Percentiles rank a stretch among this genome's conserved stretches.
Conservation (phyloP, 495 filamentous ascomycete genomes). For the Neurospora intermedia region DNA sequence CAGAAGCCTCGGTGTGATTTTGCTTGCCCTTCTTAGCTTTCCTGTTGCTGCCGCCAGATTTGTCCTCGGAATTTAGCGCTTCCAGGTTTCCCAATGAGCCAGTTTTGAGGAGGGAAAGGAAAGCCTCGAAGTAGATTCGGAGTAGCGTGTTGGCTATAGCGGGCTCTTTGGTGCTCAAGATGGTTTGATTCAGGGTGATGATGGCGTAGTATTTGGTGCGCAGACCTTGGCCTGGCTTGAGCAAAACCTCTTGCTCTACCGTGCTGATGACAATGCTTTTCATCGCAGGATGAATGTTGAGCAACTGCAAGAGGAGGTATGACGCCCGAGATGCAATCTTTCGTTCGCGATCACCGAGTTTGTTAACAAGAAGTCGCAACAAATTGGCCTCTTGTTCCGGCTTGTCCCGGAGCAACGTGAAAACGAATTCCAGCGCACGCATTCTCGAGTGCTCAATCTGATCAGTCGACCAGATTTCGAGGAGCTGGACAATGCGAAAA, state of each 20-base stretch:
- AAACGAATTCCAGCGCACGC: slow-evolving; percentile 78
- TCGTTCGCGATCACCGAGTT: slow-evolving; percentile 84
- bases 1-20: slow-evolving; percentile 7
- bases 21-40: slow-evolving; percentile 12
- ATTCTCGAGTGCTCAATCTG: slow-evolving; percentile 85
- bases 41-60: slow-evolving; percentile 3
- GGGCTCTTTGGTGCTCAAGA: slow-evolving; percentile 73
- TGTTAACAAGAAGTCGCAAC: slow-evolving; percentile 83
- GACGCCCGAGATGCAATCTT: slow-evolving; percentile 91
- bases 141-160: slow-evolving; percentile 71
- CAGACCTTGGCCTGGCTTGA: slow-evolving; percentile 72
- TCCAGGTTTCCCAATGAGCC: slow-evolving; percentile 20
- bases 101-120: slow-evolving; percentile 63
- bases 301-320: slow-evolving; percentile 80
- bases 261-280: slow-evolving; percentile 72
- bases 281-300: slow-evolving; percentile 84
- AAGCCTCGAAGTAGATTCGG: slow-evolving; percentile 81
- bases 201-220: slow-evolving; percentile 92
- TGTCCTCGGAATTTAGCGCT: slow-evolving; percentile 15
- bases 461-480: slow-evolving; percentile 86
- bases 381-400: slow-evolving; percentile 96
- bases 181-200: slow-evolving; percentile 94
- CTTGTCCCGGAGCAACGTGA: slow-evolving; percentile 82
- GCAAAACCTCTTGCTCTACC: slow-evolving; percentile 78
- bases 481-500: slow-evolving; percentile 80